Percentiles rank a stretch among this genome's conserved stretches.
phyloP scores from a whole-genome alignment of 78 protist species.

The Dictyostelium discoideum region dicty_2.7 NC_007088.5:1567001-1567500 shows the following conservation, averaged over 20 bases:
- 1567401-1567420: too few species aligned
- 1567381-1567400: neutral
- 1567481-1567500: too few species aligned
- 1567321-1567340: neutral
- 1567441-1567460: too few species aligned
- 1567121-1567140: neutral
- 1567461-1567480: too few species aligned
- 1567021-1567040: neutral
- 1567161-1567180: neutral
- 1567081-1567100: neutral
- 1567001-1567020: constrained; percentile 9
- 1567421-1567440: too few species aligned
- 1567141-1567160: neutral
- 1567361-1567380: neutral
- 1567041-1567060: neutral
- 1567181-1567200: neutral
- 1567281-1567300: neutral
- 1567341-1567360: too few species aligned
- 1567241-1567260: neutral
- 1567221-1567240: neutral
- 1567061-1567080: neutral
- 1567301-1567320: neutral
- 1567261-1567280: neutral
- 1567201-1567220: neutral
- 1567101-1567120: neutral